These are phyloP conservation scores for Mortierella sp. DNA, from an alignment of 371 early-diverging fungal genomes.

Conservation along the genomic window DNA sequence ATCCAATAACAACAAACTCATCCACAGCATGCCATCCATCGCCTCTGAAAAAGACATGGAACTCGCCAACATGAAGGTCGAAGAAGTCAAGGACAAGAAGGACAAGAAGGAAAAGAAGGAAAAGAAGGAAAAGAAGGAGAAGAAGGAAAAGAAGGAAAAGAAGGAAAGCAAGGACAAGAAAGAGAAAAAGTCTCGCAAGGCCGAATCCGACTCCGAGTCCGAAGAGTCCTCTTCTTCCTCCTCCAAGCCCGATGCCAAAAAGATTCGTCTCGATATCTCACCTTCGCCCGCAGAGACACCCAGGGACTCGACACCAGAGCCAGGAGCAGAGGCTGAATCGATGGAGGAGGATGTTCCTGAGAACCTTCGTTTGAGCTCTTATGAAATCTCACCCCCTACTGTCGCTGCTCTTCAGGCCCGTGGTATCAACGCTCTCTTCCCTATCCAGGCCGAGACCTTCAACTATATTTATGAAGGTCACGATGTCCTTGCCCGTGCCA, in stretches of 20 bases:
- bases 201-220: conserved; percentile 31
- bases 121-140: conserved; percentile 49
- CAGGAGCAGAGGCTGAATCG: conserved; percentile 31
- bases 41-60: conserved; percentile 14
- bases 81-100: conserved; percentile 53
- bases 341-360: conserved; percentile 68
- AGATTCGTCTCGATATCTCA: conserved; percentile 18
- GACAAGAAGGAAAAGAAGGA: conserved; percentile 41
- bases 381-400: conserved; percentile 72
- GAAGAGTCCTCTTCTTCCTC: too few species aligned
- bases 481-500: conserved; percentile 92
- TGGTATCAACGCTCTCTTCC: conserved; percentile 83
- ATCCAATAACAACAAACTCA: too few species aligned
- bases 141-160: conserved; percentile 57
- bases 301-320: conserved; percentile 42
- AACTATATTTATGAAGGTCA: conserved; percentile 83
- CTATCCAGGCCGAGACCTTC: conserved; percentile 89
- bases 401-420: conserved; percentile 68
- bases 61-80: conserved; percentile 30
- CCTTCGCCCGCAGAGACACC: conserved; percentile 21
- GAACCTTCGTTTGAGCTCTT: conserved; percentile 71
- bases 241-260: conserved; percentile 52
- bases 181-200: conserved; percentile 43
- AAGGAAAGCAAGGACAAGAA: conserved; percentile 53
- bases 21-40: conserved; percentile 21